Percentiles rank a stretch among this genome's conserved stretches.
phyloP scores from a whole-genome alignment of 2,329 filamentous ascomycete genomes.

The Juglanconis sp. region DNA sequence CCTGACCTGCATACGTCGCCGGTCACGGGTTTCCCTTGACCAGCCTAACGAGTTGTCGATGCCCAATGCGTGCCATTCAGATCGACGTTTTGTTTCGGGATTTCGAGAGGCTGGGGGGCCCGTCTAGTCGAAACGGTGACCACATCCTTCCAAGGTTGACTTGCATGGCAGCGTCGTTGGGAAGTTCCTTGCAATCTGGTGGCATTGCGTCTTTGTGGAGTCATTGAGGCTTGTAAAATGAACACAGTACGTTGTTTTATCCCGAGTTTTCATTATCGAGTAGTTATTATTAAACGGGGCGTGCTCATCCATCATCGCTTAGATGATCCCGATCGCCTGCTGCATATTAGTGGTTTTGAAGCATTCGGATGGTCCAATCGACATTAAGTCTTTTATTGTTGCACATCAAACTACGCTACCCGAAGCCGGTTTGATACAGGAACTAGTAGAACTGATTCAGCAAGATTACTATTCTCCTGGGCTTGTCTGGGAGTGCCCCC shows the following conservation, averaged over 20 bases:
- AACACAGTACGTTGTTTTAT: not conserved
- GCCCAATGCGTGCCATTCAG: constrained; percentile 9
- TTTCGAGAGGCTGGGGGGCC: not conserved
- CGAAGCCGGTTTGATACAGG: too few species aligned
- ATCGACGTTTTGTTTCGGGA: constrained; percentile 3
- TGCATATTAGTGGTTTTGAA: too few species aligned
- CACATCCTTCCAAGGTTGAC: too few species aligned
- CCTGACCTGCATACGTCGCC: constrained; percentile 5
- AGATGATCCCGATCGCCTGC: too few species aligned
- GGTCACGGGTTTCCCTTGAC: constrained; percentile 11
- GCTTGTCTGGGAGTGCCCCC: too few species aligned
- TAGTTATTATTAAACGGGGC: not conserved
- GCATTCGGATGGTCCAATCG: too few species aligned
- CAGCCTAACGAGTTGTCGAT: not conserved
- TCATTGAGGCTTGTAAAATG: not conserved
- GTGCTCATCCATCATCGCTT: not conserved
- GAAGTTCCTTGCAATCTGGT: not conserved
- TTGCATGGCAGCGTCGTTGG: not conserved
- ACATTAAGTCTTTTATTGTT: too few species aligned
- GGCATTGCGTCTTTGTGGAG: too few species aligned
- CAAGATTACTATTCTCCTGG: too few species aligned
- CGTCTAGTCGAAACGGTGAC: not conserved
- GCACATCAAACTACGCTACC: too few species aligned
- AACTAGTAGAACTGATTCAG: too few species aligned
- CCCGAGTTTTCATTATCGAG: not conserved